phyloP scores from a whole-genome alignment of 2,329 filamentous ascomycete genomes.

The Ceratocystis albifundus region DNA sequence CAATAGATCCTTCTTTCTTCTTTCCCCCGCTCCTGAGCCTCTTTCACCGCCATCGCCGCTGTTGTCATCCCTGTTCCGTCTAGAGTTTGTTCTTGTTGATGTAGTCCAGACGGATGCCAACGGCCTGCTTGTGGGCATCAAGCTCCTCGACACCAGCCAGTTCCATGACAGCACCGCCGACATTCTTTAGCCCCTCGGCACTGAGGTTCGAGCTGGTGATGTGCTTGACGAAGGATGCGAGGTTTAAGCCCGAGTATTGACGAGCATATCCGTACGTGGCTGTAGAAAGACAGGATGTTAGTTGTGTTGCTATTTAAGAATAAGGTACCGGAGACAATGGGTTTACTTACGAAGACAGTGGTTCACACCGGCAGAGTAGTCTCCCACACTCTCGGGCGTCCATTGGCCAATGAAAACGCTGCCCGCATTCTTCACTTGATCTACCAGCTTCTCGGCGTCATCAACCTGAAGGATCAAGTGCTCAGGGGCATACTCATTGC shows the following conservation, averaged over 20 bases:
- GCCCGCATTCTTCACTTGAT: constrained; percentile 80
- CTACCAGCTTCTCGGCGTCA: constrained; percentile 61
- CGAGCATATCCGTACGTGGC: constrained; percentile 97
- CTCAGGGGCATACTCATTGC: constrained; percentile 92
- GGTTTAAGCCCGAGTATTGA: constrained; percentile 95
- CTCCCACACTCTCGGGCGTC: constrained; percentile 95
- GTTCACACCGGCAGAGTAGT: constrained; percentile 96
- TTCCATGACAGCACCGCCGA: constrained; percentile 85
- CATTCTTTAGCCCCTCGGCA: constrained; percentile 69
- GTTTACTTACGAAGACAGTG: constrained; percentile 77
- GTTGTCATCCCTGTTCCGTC: neutral
- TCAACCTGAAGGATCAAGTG: constrained; percentile 86
- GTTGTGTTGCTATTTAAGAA: constrained; percentile 17
- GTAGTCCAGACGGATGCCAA: constrained; percentile 63
- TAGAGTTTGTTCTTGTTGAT: constrained; percentile 30
- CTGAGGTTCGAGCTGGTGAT: constrained; percentile 92
- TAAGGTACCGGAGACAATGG: neutral
- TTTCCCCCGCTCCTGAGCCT: neutral
- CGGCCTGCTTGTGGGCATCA: constrained; percentile 82
- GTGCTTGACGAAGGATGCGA: constrained; percentile 93
- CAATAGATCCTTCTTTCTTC: neutral
- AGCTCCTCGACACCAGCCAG: constrained; percentile 88
- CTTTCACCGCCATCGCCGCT: neutral
- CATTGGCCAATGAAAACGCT: constrained; percentile 92
- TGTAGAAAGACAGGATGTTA: constrained; percentile 32